Evolutionary conservation across 768 basidiomycete species (phyloP).

Genomic region (Suillus clintonianus): DNA sequence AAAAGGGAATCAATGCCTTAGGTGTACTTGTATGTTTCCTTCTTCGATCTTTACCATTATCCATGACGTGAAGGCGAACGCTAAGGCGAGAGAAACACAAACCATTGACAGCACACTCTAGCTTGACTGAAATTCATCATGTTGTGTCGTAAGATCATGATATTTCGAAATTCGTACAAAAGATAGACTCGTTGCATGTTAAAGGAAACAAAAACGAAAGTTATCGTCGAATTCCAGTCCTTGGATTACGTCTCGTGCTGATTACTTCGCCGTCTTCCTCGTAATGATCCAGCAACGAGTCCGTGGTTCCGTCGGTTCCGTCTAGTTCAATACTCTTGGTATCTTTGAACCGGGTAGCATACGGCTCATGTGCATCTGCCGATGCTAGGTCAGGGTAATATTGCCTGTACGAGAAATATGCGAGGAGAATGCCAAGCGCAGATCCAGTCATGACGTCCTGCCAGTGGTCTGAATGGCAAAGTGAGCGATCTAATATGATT

Average conservation of each 20-base stretch:
- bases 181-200: too few relatives aligned
- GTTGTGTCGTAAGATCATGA: too few relatives aligned
- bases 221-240: not conserved
- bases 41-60: too few relatives aligned
- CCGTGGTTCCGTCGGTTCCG: not conserved
- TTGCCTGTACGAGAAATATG: slow-evolving; percentile 79
- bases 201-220: too few relatives aligned
- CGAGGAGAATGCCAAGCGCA: slow-evolving; percentile 66
- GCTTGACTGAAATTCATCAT: too few relatives aligned
- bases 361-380: slow-evolving; percentile 61
- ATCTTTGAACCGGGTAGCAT: slow-evolving; percentile 63
- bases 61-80: too few relatives aligned
- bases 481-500: not conserved
- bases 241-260: not conserved
- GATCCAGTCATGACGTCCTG: slow-evolving; percentile 85
- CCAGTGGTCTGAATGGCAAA: slow-evolving; percentile 73
- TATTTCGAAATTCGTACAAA: too few relatives aligned
- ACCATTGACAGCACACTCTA: too few relatives aligned
- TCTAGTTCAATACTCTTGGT: not conserved
- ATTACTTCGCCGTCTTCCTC: slow-evolving; percentile 1
- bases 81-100: too few relatives aligned
- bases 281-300: not conserved
- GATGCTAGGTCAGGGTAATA: slow-evolving; percentile 73
- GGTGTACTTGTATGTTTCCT: too few relatives aligned
- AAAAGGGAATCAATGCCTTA: not conserved